A percentile compares a stretch with the other conserved stretches of the same genome.
Evolutionary conservation across 1,284 basidiomycete species (phyloP).

Genomic region (Stygiomarasmius scandens): DNA sequence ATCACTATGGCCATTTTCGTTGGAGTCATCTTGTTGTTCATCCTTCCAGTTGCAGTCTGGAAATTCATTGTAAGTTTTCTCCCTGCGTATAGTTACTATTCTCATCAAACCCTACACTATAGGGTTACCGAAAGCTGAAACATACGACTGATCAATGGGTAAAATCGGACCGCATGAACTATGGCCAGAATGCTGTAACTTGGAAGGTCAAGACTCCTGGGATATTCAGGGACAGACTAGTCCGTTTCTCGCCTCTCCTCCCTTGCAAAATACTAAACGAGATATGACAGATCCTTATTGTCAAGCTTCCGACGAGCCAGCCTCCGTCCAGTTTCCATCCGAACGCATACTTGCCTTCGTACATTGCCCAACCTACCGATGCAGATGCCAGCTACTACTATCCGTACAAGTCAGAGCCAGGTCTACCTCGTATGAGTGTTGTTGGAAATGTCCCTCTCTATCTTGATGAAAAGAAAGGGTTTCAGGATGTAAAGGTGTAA

Average conservation of each 20-base stretch:
- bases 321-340: conserved; percentile 44
- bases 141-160: conserved; percentile 45
- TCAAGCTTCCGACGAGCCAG: conserved; percentile 39
- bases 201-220: conserved; percentile 50
- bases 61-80: conserved; percentile 44
- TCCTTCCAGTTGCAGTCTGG: conserved; percentile 49
- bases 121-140: conserved; percentile 50
- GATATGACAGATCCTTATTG: conserved; percentile 40
- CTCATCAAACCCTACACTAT: neutral
- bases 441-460: conserved; percentile 30
- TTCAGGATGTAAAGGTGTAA: conserved; percentile 27
- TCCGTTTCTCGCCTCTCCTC: conserved; percentile 29
- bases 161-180: conserved; percentile 40
- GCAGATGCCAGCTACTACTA: conserved; percentile 27
- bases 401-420: conserved; percentile 27
- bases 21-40: conserved; percentile 42
- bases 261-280: neutral
- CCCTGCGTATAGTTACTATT: neutral
- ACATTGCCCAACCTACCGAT: conserved; percentile 27
- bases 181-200: conserved; percentile 29
- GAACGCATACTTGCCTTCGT: conserved; percentile 46
- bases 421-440: conserved; percentile 31
- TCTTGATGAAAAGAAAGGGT: conserved; percentile 34
- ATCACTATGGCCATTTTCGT: conserved; percentile 42
- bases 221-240: conserved; percentile 41